A percentile compares a stretch with the other conserved stretches of the same genome.
phyloP scores from a whole-genome alignment of 2,329 filamentous ascomycete genomes.

The Fusarium protoensiforme region DNA sequence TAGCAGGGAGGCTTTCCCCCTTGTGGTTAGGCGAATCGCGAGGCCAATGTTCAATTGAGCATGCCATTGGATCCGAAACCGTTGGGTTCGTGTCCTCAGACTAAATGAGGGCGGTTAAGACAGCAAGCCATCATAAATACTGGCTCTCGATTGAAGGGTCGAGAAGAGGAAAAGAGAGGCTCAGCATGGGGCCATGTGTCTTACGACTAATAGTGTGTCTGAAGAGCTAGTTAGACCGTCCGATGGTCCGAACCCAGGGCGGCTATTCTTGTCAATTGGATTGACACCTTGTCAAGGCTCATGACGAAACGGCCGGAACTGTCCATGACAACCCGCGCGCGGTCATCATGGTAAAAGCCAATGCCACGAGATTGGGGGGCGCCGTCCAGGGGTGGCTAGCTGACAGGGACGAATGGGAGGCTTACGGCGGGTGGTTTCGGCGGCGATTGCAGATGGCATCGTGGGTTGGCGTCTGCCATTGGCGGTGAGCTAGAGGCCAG shows the following conservation, averaged over 20 bases:
- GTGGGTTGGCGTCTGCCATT: conserved; percentile 28
- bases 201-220: not conserved
- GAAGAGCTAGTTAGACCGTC: not conserved
- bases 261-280: conserved; percentile 2
- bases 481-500: conserved; percentile 26
- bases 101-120: conserved; percentile 1
- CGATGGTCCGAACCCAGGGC: not conserved
- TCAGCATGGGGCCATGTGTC: not conserved
- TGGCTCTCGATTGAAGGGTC: not conserved
- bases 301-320: not conserved
- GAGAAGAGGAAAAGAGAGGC: not conserved
- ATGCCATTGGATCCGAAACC: not conserved
- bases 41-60: not conserved
- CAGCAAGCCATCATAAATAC: not conserved
- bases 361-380: not conserved
- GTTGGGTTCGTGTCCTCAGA: not conserved
- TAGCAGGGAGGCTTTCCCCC: not conserved
- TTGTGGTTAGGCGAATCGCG: not conserved
- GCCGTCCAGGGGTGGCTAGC: not conserved
- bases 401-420: not conserved
- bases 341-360: not conserved
- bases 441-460: conserved; percentile 16
- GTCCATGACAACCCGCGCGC: not conserved
- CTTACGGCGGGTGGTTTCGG: not conserved
- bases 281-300: not conserved